Conservation (phyloP, 176 grass and related monocot species). For the Melocanna baccifera region DNA sequence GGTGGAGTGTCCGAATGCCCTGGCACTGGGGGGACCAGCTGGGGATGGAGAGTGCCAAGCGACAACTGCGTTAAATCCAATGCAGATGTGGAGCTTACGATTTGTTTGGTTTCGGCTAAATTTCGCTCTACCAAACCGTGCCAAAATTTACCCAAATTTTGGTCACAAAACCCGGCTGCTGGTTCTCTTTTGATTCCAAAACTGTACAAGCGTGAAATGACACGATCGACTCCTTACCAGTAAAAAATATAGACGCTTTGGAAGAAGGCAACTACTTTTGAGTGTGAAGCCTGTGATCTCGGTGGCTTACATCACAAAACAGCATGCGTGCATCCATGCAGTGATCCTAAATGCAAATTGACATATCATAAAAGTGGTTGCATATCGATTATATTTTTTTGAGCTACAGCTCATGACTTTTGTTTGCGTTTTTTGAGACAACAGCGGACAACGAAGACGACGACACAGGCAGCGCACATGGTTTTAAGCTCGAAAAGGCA, state of each 20-base stretch:
- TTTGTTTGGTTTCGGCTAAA: neutral
- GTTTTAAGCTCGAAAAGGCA: too few species aligned
- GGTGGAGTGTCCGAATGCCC: neutral
- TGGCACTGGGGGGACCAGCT: neutral
- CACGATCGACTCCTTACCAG: neutral
- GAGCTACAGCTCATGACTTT: too few species aligned
- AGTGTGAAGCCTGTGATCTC: constrained; percentile 33
- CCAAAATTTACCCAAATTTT: too few species aligned
- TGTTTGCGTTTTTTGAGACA: too few species aligned
- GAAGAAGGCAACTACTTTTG: constrained; percentile 43
- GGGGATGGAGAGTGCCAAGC: neutral
- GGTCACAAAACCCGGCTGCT: neutral
- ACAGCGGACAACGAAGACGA: too few species aligned
- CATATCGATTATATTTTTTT: neutral
- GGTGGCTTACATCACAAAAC: neutral
- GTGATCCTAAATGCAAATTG: neutral
- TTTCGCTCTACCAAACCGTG: too few species aligned
- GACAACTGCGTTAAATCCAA: constrained; percentile 9
- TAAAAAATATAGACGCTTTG: neutral
- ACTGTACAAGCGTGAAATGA: neutral
- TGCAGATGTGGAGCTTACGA: neutral
- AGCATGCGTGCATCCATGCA: neutral
- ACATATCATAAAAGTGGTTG: neutral
- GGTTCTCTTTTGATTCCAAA: neutral
- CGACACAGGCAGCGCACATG: too few species aligned